Percentiles rank a stretch among this genome's conserved stretches.
Evolutionary conservation across 495 filamentous ascomycete genomes (phyloP).

Genomic region (Talaromyces thailandensis): DNA sequence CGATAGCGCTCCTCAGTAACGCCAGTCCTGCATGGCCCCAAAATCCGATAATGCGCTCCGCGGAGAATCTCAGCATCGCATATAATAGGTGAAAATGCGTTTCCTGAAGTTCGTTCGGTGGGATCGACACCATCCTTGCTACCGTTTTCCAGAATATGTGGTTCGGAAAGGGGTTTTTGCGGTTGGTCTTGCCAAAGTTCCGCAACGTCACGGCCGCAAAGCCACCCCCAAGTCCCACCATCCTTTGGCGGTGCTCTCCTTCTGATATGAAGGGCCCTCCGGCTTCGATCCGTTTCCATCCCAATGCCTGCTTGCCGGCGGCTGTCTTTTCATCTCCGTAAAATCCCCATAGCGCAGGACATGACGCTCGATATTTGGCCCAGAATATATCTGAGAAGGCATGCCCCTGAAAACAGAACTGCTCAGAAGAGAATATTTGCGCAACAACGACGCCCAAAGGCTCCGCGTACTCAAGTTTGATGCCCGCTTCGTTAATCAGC

Average conservation of each 20-base stretch:
- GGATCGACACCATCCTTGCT: slow-evolving; percentile 63
- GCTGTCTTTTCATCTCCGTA: slow-evolving; percentile 66
- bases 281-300: slow-evolving; percentile 57
- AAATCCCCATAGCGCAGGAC: slow-evolving; percentile 83
- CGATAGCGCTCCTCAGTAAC: slow-evolving; percentile 52
- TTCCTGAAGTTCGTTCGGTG: slow-evolving; percentile 53
- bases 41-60: slow-evolving; percentile 60
- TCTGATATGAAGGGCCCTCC: slow-evolving; percentile 48
- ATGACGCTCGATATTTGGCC: slow-evolving; percentile 73
- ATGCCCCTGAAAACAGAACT: slow-evolving; percentile 59
- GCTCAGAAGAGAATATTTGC: slow-evolving; percentile 59
- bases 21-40: slow-evolving; percentile 65
- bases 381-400: slow-evolving; percentile 79
- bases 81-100: slow-evolving; percentile 76
- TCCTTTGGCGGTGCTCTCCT: slow-evolving; percentile 65
- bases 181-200: slow-evolving; percentile 60
- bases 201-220: slow-evolving; percentile 73
- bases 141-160: slow-evolving; percentile 72
- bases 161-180: slow-evolving; percentile 70
- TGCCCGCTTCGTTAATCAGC: slow-evolving; percentile 64
- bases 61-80: slow-evolving; percentile 63
- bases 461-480: slow-evolving; percentile 63
- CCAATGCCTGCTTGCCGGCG: slow-evolving; percentile 56
- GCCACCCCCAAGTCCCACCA: slow-evolving; percentile 77
- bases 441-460: slow-evolving; percentile 71